Conservation (phyloP, 257 asterid species). For the Solanum chmielewskii region DNA sequence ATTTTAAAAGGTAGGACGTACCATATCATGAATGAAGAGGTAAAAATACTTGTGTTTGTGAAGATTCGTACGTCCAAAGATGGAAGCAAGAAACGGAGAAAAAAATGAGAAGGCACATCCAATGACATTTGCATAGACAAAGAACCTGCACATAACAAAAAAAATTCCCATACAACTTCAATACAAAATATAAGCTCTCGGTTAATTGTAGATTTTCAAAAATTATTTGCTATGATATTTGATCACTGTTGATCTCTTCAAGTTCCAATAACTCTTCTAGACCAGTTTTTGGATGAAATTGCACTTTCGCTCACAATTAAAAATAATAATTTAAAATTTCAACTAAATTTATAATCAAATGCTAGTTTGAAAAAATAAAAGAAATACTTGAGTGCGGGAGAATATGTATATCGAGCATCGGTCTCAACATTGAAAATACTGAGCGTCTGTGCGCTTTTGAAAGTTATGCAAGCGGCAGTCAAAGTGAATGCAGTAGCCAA, state of each 20-base stretch:
- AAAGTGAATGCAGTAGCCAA: constrained; percentile 27
- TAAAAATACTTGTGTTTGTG: constrained; percentile 22
- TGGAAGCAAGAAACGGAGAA: constrained; percentile 11
- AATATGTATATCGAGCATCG: constrained; percentile 47
- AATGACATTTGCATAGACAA: constrained; percentile 39
- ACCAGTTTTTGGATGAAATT: neutral
- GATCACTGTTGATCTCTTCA: neutral
- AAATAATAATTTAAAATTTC: neutral
- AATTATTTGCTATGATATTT: neutral
- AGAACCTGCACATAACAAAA: constrained; percentile 30
- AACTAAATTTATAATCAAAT: neutral
- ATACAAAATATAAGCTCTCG: neutral
- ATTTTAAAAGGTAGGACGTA: neutral
- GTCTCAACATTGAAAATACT: constrained; percentile 22
- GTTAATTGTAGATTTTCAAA: neutral
- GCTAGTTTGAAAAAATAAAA: neutral
- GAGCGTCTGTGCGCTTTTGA: constrained; percentile 36
- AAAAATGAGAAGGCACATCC: constrained; percentile 28
- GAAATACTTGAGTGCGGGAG: constrained; percentile 44
- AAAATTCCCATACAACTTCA: neutral
- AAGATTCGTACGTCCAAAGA: constrained; percentile 15
- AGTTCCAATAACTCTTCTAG: neutral
- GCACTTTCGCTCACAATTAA: neutral
- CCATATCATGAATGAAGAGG: constrained; percentile 67
- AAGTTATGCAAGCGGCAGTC: constrained; percentile 39